Base-by-base conservation (phyloP, 148 eudicot species). In the Tetragonia tetragonoides region DNA sequence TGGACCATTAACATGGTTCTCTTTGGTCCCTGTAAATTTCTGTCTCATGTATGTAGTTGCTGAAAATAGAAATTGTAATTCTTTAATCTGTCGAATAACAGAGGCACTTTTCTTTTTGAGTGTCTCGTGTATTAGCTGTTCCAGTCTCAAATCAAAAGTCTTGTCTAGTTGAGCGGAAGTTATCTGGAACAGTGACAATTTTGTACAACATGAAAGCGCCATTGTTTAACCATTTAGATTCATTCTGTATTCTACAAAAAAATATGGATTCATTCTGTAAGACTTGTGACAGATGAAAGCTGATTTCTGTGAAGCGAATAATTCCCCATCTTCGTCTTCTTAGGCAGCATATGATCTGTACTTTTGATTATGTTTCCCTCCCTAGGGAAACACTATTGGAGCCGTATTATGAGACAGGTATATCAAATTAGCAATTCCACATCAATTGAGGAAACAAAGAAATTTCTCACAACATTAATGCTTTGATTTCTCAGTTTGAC, bases 11-110 rank as follows among this genome's bases (percentile, higher is more conserved):
- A 60, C 8, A 57, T 24, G 9, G 46, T 49, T 6, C 64, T 62
- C 34, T 28, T 15, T 44, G 62, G 61, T 61, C 40, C 66, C 42
- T 44, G 68, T 59, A 77, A 77, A 69, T 69, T 51, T 34, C 68
- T 77, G 4, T 68, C 17, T 42, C 56, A 18, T 46, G 21, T 0
- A 10, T 68, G 9, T 14, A n/a, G 2, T 42, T 47, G 14, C 42
- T 20, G 14, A 21, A 71, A 10, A 71, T 28, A 24, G 60, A 38
- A 46, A 24, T 24, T 69, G 61, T 28, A 60, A n/a, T 17, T 60
- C 21, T 20, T 60, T 60, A n/a, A 49, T 71, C 0, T 46, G 73
- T 7, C 21, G 21, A 51, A 46, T 21, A 47, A 71, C 60, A 28
- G 18, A 21, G 37, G 41, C 37, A 37, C 18, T 6, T 20, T 3